These are phyloP conservation scores for Corniculantispora saksenae DNA, from an alignment of 2,329 filamentous ascomycete genomes.

Conservation along the genomic window DNA sequence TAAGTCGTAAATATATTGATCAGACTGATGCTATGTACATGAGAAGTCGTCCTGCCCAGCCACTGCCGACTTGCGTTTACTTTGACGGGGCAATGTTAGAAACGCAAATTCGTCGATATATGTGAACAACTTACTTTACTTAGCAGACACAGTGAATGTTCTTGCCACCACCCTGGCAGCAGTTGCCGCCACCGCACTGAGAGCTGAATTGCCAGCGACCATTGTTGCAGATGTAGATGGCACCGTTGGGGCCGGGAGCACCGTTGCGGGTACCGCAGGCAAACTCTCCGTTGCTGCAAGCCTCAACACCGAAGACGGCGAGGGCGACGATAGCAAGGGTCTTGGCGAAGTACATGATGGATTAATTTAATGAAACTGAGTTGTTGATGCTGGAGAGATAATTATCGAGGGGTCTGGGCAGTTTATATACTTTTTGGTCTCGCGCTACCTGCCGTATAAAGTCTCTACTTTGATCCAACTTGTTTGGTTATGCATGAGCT, in stretches of 20 bases:
- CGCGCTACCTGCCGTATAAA: neutral
- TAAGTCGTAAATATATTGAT: slow-evolving; percentile 1
- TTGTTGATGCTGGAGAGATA: neutral
- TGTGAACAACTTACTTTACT: neutral
- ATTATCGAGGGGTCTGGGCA: too few relatives aligned
- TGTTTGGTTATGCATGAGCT: neutral
- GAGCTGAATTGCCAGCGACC: slow-evolving; percentile 1
- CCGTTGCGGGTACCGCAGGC: neutral
- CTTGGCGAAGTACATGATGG: slow-evolving; percentile 16
- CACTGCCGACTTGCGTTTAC: neutral
- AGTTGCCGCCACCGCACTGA: slow-evolving; percentile 1
- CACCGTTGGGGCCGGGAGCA: slow-evolving; percentile 8
- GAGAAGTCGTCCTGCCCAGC: neutral
- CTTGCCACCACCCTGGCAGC: slow-evolving; percentile 12
- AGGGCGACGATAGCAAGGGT: slow-evolving; percentile 13
- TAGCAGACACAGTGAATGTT: slow-evolving; percentile 14
- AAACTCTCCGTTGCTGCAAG: neutral
- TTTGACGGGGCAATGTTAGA: neutral
- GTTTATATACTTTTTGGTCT: neutral
- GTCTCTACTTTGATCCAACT: too few relatives aligned
- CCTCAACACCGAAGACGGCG: slow-evolving; percentile 10
- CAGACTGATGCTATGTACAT: neutral
- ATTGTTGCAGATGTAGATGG: slow-evolving; percentile 2
- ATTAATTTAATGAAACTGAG: neutral
- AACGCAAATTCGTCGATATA: neutral